Conservation (phyloP, 768 basidiomycete species). For the Suillus fuscotomentosus region DNA sequence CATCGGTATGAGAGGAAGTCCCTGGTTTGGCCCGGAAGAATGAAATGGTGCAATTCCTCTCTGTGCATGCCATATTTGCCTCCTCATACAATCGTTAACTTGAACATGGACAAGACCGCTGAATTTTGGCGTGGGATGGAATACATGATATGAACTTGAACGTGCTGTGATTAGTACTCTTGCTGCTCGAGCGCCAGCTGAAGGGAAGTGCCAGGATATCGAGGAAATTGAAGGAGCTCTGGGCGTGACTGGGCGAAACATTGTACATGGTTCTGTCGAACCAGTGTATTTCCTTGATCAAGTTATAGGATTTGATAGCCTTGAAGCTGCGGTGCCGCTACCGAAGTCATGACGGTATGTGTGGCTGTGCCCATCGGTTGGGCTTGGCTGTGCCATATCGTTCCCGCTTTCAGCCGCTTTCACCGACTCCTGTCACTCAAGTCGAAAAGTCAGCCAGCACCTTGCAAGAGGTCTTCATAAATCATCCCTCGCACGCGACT, state of each 20-base stretch:
- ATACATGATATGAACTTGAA: neutral
- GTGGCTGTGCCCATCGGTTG: neutral
- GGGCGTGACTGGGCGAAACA: constrained; percentile 41
- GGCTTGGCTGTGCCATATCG: too few species aligned
- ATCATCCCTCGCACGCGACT: neutral
- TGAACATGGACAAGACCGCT: constrained; percentile 10
- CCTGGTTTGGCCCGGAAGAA: constrained; percentile 34
- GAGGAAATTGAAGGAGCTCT: neutral
- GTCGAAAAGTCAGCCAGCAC: too few species aligned
- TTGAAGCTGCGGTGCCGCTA: constrained; percentile 2
- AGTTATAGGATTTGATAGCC: neutral
- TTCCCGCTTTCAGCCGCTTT: neutral
- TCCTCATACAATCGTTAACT: constrained; percentile 2
- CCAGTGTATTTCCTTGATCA: neutral
- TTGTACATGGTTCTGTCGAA: constrained; percentile 42
- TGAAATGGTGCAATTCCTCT: constrained; percentile 35
- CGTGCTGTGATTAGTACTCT: neutral
- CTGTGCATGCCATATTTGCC: constrained; percentile 3
- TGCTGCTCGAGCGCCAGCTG: neutral
- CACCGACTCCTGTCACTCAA: neutral
- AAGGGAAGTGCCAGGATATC: neutral
- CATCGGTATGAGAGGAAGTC: constrained; percentile 47
- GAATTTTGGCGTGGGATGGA: constrained; percentile 4
- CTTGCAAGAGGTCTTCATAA: neutral
- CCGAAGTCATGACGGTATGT: neutral